These are phyloP conservation scores for Sungouiella blattae DNA, from an alignment of 805 yeast genomes.

Conservation along the genomic window DNA sequence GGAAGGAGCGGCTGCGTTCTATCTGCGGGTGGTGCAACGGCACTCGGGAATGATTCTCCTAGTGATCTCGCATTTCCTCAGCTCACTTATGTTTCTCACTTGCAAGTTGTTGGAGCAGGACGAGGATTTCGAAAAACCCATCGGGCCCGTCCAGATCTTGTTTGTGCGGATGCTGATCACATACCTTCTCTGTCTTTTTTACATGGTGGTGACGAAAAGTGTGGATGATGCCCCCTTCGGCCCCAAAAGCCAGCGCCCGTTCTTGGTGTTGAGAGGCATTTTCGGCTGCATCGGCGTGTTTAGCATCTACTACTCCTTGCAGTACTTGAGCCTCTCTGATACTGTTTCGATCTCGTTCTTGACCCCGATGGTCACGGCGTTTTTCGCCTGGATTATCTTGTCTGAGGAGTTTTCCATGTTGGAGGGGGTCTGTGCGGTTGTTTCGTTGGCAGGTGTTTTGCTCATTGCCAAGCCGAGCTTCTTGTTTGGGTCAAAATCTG, in stretches of 20 bases:
- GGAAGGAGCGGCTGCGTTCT: constrained; percentile 3
- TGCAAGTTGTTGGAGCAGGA: constrained; percentile 72
- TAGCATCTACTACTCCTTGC: constrained; percentile 70
- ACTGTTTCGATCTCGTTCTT: constrained; percentile 78
- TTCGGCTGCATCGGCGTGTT: constrained; percentile 76
- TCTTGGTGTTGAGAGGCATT: constrained; percentile 59
- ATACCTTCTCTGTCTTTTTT: constrained; percentile 50
- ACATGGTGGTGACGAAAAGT: constrained; percentile 46
- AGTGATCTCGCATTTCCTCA: constrained; percentile 65
- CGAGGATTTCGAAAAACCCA: constrained; percentile 53
- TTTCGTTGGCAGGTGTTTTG: constrained; percentile 73
- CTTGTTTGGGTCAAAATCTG: constrained; percentile 49
- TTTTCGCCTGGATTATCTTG: constrained; percentile 65
- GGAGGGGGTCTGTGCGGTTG: constrained; percentile 66
- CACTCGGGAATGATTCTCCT: constrained; percentile 53
- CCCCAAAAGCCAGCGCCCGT: constrained; percentile 51
- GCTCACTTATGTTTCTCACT: constrained; percentile 70
- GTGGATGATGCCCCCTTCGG: constrained; percentile 70
- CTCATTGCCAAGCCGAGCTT: constrained; percentile 80
- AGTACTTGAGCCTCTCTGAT: constrained; percentile 74
- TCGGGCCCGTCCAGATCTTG: constrained; percentile 76
- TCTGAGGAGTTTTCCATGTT: constrained; percentile 61
- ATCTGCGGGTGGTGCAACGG: constrained; percentile 8
- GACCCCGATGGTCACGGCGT: constrained; percentile 71
- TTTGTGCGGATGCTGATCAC: constrained; percentile 78